Base-by-base conservation (phyloP, 2,329 filamentous ascomycete genomes). In the Peltaster fructicola region DNA sequence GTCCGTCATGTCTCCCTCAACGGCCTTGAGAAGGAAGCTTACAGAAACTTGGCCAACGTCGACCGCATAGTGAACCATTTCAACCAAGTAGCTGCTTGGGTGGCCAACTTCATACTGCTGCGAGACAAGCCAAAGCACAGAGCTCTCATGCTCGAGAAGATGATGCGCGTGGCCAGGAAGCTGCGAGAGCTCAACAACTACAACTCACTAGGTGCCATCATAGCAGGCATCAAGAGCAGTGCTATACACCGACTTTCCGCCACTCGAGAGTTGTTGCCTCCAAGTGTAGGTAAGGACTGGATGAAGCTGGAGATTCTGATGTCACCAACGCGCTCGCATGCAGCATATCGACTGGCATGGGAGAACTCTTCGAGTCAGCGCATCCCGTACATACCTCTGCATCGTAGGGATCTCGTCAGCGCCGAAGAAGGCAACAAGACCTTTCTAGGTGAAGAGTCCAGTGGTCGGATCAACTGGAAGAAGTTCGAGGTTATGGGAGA, bases 401-500 rank as follows among this genome's bases (percentile, higher is more conserved):
- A 91, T 45, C 69, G 80, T 20, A 68, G 84, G 35, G 88, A 98
- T 52, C 62, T 98, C 13, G 81, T 92, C 2, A 81, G 78, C 8
- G 85, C 88, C 1, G 81, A 91, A 44, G 79, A 92, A 51, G 88
- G 85, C 16, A 93, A 88, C 50, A 70, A 69, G 42, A 95, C 88
- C 0, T 85, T 92, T 47, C 59, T 95, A 2, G 80, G 77, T 6
- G 62, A 45, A 16, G 48, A 45, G 25, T 32, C 30, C 12, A 35
- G 42, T 11, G 43, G 39, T 7, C 63, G 79, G 25, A 79, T 98
- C 47, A 95, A 95, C 48, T 98, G 88, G 88, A 82, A 76, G 52
- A 98, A 98, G 48, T 98, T 95, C 42, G 85, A 95, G 51, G 75
- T 98, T 15, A 72, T 95, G 52, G 84, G 84, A 5, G 85, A 95